Base-by-base conservation (phyloP, 208 protist genomes). In the Acanthamoeba lenticulata region DNA sequence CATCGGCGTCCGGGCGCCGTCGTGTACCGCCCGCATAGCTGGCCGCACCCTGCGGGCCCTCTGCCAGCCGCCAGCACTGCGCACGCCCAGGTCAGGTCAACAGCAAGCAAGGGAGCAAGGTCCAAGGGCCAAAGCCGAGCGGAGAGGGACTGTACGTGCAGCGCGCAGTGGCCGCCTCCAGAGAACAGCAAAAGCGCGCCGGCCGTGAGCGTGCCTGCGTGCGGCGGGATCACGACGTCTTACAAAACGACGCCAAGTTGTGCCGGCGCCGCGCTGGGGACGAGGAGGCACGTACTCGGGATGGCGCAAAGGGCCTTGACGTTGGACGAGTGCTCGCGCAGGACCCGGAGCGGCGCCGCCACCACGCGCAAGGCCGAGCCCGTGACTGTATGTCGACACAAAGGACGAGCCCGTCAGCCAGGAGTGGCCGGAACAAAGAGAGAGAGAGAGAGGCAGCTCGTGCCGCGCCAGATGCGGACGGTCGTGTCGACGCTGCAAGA, bases 401-500 rank as follows among this genome's bases (percentile, higher is more conserved):
- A n/a, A n/a, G n/a, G n/a, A n/a, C n/a, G n/a, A n/a, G n/a, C n/a
- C n/a, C n/a, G n/a, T n/a, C n/a, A n/a, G n/a, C n/a, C n/a, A n/a
- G n/a, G n/a, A n/a, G n/a, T n/a, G n/a, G n/a, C n/a, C n/a, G n/a
- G n/a, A n/a, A n/a, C n/a, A n/a, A n/a, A n/a, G n/a, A n/a, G n/a
- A n/a, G n/a, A n/a, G n/a, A n/a, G n/a, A n/a, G n/a, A n/a, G n/a
- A n/a, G n/a, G n/a, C 7, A 40, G n/a, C 2, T 5, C 65, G 27
- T 52, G 52, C 83, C n/a, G 60, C 34, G 45, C 83, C 83, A 90
- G 19, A 90, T 11, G 24, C 83, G 45, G 55, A 42, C 60, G 27
- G 83, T 90, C 3, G 83, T 90, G 83, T 90, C 83, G 15, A 90
- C 52, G 49, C 83, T 90, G 49, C 83, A 90, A 34, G 83, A 69